Percentiles rank a stretch among this genome's conserved stretches.
phyloP scores from a whole-genome alignment of 2,329 filamentous ascomycete species.

The Reticulascus tulasneorum region DNA sequence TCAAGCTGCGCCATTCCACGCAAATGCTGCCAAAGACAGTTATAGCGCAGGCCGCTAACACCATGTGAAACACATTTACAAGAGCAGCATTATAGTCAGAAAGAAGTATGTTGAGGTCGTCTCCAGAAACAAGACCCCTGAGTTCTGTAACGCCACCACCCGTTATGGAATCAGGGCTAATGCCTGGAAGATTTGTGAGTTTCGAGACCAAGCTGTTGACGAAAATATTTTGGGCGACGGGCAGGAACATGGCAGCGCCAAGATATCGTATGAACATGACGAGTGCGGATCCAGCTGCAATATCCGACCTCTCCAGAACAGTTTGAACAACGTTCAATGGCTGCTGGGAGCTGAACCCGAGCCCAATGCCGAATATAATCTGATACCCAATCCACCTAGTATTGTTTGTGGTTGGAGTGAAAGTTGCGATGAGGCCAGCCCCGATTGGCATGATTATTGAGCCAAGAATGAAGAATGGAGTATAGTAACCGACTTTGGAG shows the following conservation, averaged over 20 bases:
- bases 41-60: too few species aligned
- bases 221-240: constrained; percentile 9
- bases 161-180: too few species aligned
- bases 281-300: constrained; percentile 8
- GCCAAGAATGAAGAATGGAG: constrained; percentile 32
- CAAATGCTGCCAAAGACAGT: too few species aligned
- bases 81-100: too few species aligned
- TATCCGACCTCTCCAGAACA: constrained; percentile 12
- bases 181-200: too few species aligned
- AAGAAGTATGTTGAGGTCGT: too few species aligned
- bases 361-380: constrained; percentile 34
- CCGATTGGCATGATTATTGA: constrained; percentile 4
- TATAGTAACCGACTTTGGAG: constrained; percentile 38
- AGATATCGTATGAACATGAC: constrained; percentile 9
- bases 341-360: constrained; percentile 27
- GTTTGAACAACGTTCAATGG: constrained; percentile 20
- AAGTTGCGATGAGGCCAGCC: neutral
- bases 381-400: constrained; percentile 44
- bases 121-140: too few species aligned
- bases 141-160: too few species aligned
- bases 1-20: too few species aligned
- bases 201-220: constrained; percentile 8
- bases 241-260: constrained; percentile 9
- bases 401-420: too few species aligned
- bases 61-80: too few species aligned